phyloP scores from a whole-genome alignment of 495 filamentous ascomycete genomes.

The Penicillium verhagenii region DNA sequence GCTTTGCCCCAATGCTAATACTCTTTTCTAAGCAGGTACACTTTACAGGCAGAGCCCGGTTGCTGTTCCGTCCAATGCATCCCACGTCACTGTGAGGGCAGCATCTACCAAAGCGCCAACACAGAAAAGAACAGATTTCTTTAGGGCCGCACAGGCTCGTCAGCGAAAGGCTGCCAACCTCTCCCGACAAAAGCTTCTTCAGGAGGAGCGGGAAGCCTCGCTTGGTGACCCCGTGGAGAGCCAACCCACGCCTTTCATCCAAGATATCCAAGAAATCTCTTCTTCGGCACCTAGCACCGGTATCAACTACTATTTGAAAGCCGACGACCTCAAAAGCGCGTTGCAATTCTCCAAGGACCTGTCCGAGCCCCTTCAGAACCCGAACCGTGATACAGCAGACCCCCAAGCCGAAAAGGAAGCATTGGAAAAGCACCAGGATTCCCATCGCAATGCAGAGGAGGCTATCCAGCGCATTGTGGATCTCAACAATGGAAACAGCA shows the following conservation, averaged over 20 bases:
- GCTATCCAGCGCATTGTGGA: constrained; percentile 76
- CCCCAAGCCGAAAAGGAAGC: constrained; percentile 41
- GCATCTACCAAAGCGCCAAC: constrained; percentile 37
- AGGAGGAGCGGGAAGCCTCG: constrained; percentile 55
- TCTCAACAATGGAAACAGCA: constrained; percentile 69
- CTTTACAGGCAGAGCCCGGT: constrained; percentile 31
- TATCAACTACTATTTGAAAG: constrained; percentile 72
- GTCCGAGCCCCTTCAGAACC: constrained; percentile 50
- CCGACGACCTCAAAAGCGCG: constrained; percentile 60
- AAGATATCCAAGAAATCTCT: constrained; percentile 65
- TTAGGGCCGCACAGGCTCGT: constrained; percentile 60
- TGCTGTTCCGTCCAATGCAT: constrained; percentile 30
- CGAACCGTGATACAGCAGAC: constrained; percentile 38
- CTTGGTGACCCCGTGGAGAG: constrained; percentile 78
- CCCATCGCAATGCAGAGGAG: constrained; percentile 41
- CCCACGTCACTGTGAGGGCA: constrained; percentile 34
- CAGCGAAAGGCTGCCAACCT: constrained; percentile 80
- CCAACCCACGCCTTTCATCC: constrained; percentile 74
- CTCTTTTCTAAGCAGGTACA: constrained; percentile 25
- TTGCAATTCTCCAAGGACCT: constrained; percentile 63
- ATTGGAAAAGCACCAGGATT: constrained; percentile 25
- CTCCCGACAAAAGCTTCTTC: constrained; percentile 65
- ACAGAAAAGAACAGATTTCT: constrained; percentile 41
- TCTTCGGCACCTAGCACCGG: constrained; percentile 30
- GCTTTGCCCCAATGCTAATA: constrained; percentile 6